Base-by-base conservation (phyloP, 257 asterid species). In the Capsicum chinense region DNA sequence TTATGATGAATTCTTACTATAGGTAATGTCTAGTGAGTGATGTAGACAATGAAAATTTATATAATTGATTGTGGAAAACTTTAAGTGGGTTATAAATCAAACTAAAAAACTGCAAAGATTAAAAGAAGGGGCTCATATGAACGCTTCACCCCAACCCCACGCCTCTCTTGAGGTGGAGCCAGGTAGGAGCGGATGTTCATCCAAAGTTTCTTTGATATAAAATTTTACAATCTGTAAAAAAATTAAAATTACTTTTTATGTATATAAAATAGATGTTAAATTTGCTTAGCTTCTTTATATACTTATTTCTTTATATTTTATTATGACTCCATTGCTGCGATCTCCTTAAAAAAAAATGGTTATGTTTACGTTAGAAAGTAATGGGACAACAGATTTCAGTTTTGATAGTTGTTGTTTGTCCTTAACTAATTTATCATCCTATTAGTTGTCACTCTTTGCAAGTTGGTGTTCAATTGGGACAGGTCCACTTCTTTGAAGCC, bases 341-440 rank as follows among this genome's bases (percentile, higher is more conserved):
- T 3, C 47, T 5, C 6, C 6, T 5, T 5, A 6, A 2, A 0
- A 17, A 59, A 16, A 48, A 3, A 17, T 59, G 6, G 60, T 39
- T 69, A 15, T 16, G 79, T 39, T 16, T 8, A 69, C 56, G 33
- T 69, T 39, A 69, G 56, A 69, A 69, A 71, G 47, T 44, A 9
- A 44, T n/a, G 58, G 79, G 58, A 47, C 79, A 71, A 71, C 57
- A n/a, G 37, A 42, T 9, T 42, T 42, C 57, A n/a, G 5, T 70
- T 44, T 70, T 70, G 79, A 44, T 73, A 48, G 80, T 73, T 73
- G 44, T 73, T 73, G 2, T 48, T 73, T 73, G 59, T 73, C 80
- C 37, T 19, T 73, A 73, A 48, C 80, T 48, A 19, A 48, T 73
- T 48, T 19, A 48, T 48, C 19, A 73, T 73, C 42, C 60, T 73